Conservation (phyloP, 2,329 filamentous ascomycete genomes). For the Hirsutella rhossiliensis region DNA sequence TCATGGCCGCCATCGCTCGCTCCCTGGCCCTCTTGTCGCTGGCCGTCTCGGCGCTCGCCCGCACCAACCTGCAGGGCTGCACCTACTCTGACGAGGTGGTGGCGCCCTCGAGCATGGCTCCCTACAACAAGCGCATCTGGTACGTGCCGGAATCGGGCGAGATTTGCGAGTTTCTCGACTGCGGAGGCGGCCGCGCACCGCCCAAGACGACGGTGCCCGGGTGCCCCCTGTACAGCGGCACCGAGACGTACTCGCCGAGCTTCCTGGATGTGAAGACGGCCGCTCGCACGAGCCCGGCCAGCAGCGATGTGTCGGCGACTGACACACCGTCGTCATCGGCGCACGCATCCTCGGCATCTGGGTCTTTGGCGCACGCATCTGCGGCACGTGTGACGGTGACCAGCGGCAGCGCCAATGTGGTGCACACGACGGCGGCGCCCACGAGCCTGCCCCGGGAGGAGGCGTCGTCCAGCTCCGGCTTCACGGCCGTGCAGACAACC, state of each 20-base stretch:
- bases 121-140: slow-evolving; percentile 38
- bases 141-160: slow-evolving; percentile 53
- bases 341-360: too few relatives aligned
- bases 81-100: slow-evolving; percentile 23
- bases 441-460: neutral
- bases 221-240: slow-evolving; percentile 43
- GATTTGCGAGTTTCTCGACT: slow-evolving; percentile 52
- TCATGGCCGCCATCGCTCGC: neutral
- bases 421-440: neutral
- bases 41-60: slow-evolving; percentile 22
- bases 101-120: slow-evolving; percentile 12
- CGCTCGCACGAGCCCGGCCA: slow-evolving; percentile 6
- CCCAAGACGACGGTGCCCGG: slow-evolving; percentile 52
- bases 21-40: slow-evolving; percentile 10
- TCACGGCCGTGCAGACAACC: neutral
- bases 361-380: too few relatives aligned
- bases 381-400: neutral
- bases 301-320: too few relatives aligned
- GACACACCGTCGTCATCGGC: too few relatives aligned
- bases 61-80: slow-evolving; percentile 35
- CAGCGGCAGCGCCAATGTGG: neutral
- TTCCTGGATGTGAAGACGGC: slow-evolving; percentile 28
- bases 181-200: slow-evolving; percentile 53
- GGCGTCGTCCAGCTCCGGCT: neutral
- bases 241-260: slow-evolving; percentile 38